phyloP scores from a whole-genome alignment of 106 monocot genomes.

The Ottelia alismoides region DNA sequence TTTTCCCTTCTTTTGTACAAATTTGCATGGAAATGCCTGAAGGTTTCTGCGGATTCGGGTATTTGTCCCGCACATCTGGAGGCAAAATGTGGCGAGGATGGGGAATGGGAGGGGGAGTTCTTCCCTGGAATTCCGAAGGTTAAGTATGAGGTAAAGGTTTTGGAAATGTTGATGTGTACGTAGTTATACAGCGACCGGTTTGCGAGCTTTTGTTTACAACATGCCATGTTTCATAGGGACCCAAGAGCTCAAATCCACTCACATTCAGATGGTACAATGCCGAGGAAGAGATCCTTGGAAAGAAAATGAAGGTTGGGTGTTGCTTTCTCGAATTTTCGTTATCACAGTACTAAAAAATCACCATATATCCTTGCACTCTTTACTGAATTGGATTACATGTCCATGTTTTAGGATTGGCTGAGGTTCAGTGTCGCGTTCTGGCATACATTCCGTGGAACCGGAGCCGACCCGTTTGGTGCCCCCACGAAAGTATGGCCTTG shows the following conservation, averaged over 20 bases:
- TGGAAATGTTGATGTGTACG: too few relatives aligned
- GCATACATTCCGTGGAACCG: slow-evolving; percentile 97
- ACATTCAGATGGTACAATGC: slow-evolving; percentile 94
- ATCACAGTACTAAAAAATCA: too few relatives aligned
- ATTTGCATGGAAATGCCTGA: too few relatives aligned
- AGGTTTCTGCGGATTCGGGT: slow-evolving; percentile 27
- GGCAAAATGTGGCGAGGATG: slow-evolving; percentile 28
- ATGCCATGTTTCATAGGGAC: too few relatives aligned
- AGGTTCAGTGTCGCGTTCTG: slow-evolving; percentile 98
- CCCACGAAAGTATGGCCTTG: slow-evolving; percentile 93
- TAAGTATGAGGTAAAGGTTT: slow-evolving; percentile 98
- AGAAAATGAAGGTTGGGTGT: slow-evolving; percentile 98
- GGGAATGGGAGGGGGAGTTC: slow-evolving; percentile 82
- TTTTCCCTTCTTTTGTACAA: too few relatives aligned
- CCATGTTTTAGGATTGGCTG: slow-evolving; percentile 86
- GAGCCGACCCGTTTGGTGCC: slow-evolving; percentile 87
- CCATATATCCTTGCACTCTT: too few relatives aligned
- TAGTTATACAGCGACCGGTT: too few relatives aligned
- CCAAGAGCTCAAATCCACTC: slow-evolving; percentile 87
- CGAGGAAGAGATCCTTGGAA: slow-evolving; percentile 88
- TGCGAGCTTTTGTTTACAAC: too few relatives aligned
- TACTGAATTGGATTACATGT: too few relatives aligned
- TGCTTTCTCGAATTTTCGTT: too few relatives aligned
- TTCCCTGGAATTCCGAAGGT: slow-evolving; percentile 87
- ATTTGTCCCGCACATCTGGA: slow-evolving; percentile 63